Evolutionary conservation across 768 basidiomycete species (phyloP), one percentile per base, ranked within the genome.

Genomic region (Terana coerulea): DNA sequence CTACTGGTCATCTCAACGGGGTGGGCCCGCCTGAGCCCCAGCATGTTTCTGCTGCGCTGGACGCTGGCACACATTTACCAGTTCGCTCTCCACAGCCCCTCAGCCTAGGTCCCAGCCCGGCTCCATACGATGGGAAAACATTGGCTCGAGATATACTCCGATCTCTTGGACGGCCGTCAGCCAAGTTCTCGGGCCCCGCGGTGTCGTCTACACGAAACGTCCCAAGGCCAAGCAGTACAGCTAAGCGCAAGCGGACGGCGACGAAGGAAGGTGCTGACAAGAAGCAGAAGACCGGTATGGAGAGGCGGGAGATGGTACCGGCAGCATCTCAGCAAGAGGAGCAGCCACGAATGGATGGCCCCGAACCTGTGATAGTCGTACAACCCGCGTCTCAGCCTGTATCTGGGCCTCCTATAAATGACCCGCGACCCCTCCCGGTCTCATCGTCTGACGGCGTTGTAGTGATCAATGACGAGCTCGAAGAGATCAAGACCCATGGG

Each of bases 91-190:
- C n/a, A 75, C 33, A 10, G 33, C 33, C 33, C 10, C 33, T 34
- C 33, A 22, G 54, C 60, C 29, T 65, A 78, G 25, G 80, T 19
- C n/a, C 5, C 10, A 11, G 21, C 8, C 17, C 21, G 9, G 8
- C 19, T 7, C 22, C 31, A 15, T 35, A 77, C 5, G 72, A 81
- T 59, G 77, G 70, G 56, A 74, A 65, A 40, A 71, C 70, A 36
- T 70, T 86, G 24, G 83, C 84, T 2, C 73, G 69, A 37, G 81
- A 84, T 62, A 68, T 86, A 39, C 56, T 86, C 19, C 73, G 72
- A 37, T 78, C 81, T 6, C 69, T 86, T 3, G 75, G 76, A 15
- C 54, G 54, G 39, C 53, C 58, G 21, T 24, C 34, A 4, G 55
- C 57, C 5, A 47, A 53, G 26, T 31, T 26, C 36, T 14, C 7